phyloP scores from a whole-genome alignment of 2,329 filamentous ascomycete genomes.

The Hypoxylon rubiginosum region DNA sequence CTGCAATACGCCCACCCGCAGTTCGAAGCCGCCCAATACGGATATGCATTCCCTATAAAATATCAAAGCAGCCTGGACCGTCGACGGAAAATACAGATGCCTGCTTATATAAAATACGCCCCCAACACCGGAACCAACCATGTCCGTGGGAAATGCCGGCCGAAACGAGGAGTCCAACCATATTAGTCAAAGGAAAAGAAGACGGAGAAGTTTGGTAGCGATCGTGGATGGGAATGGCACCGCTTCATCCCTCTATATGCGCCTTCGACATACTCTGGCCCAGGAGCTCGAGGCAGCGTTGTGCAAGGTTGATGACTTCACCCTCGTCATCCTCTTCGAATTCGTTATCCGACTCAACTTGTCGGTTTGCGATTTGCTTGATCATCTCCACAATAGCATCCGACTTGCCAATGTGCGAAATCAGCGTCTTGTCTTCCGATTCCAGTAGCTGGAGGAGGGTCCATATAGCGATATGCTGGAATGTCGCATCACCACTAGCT shows the following conservation, averaged over 20 bases:
- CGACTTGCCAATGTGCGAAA: conserved; percentile 88
- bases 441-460: conserved; percentile 95
- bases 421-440: conserved; percentile 91
- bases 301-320: conserved; percentile 91
- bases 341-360: conserved; percentile 87
- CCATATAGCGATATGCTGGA: conserved; percentile 99
- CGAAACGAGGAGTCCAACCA: conserved; percentile 45
- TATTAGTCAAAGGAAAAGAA: conserved; percentile 48
- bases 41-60: conserved; percentile 51
- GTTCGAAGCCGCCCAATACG: conserved; percentile 46
- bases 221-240: conserved; percentile 8
- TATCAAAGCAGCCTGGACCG: conserved; percentile 44
- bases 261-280: conserved; percentile 82
- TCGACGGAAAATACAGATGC: conserved; percentile 45
- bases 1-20: conserved; percentile 44
- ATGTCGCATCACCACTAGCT: conserved; percentile 93
- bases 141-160: conserved; percentile 55
- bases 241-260: conserved; percentile 72
- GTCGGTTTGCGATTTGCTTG: conserved; percentile 88
- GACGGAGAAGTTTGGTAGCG: conserved; percentile 29
- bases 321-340: conserved; percentile 91
- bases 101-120: conserved; percentile 57
- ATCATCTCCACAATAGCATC: conserved; percentile 95
- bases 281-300: conserved; percentile 88
- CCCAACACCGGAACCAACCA: conserved; percentile 59